Evolutionary conservation across 768 basidiomycete genomes (phyloP), one percentile per base, ranked within the genome.

Genomic region (Plicaturopsis crispa): DNA sequence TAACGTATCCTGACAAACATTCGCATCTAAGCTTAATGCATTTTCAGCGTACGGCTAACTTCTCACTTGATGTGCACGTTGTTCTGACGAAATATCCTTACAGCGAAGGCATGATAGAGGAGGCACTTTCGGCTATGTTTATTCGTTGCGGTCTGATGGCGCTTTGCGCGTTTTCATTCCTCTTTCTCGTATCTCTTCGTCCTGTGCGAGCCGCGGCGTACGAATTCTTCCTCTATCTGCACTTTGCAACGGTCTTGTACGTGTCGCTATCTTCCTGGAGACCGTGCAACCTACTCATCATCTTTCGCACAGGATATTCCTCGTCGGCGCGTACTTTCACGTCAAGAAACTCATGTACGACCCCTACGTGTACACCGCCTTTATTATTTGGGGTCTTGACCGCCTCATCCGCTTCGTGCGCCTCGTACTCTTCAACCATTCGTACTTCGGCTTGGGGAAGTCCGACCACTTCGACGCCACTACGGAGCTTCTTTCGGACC

Each of bases 361-460:
- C 12, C 28, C 43, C 11, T 70, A 64, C 40, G 48, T 75, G 19
- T 78, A 70, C 67, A 73, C 74, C 4, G 55, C 67, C 0, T 62
- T 79, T 44, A 37, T 72, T 36, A 43, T 79, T 43, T 78, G 75
- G 76, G 72, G 60, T 1, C 46, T 79, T 32, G 79, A 81, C 48
- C 67, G 74, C 26, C 40, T 65, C 18, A 44, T 78, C 32, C 73
- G 78, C 13, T 6, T 63, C n/a, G 39, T 60, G 12, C 71, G 76
- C 8, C 49, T 75, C 4, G 45, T 68, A 26, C 37, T 60, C 13
- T 63, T 53, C 56, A 78, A 76, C 46, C 56, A 63, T 47, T 53
- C 56, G 16, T 63, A 8, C 14, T n/a, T n/a, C n/a, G n/a, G n/a
- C n/a, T n/a, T n/a, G n/a, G n/a, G n/a, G n/a, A n/a, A n/a, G n/a